phyloP scores from a whole-genome alignment of 2,329 filamentous ascomycete species.

The Aureobasidium melanogenum region DNA sequence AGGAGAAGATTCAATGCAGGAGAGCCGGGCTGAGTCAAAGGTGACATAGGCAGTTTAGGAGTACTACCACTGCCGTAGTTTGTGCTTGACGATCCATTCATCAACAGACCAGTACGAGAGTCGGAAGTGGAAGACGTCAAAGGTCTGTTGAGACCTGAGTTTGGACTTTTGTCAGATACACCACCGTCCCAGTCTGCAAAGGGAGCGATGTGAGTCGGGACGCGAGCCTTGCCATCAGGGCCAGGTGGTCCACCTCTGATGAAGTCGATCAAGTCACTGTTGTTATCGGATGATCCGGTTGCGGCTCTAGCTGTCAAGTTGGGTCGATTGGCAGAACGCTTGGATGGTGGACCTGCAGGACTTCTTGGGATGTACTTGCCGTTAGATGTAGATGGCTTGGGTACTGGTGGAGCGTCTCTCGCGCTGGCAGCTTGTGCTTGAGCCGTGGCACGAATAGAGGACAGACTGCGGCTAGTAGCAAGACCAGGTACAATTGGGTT shows the following conservation, averaged over 20 bases:
- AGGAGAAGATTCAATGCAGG: neutral
- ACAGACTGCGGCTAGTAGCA: conserved; percentile 6
- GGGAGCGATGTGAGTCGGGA: conserved; percentile 12
- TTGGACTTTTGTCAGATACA: neutral
- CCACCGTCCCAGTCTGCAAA: conserved; percentile 5
- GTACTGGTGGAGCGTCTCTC: neutral
- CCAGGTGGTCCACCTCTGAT: conserved; percentile 74
- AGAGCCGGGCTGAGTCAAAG: neutral
- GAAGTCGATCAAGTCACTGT: conserved; percentile 87
- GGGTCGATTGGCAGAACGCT: conserved; percentile 4
- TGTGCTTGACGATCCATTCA: conserved; percentile 13
- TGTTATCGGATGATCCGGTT: conserved; percentile 59
- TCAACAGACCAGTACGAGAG: conserved; percentile 62
- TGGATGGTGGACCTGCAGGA: neutral
- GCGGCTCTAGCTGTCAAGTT: conserved; percentile 28
- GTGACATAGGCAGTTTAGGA: neutral
- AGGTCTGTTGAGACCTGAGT: neutral
- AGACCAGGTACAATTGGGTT: conserved; percentile 13
- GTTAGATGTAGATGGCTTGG: neutral
- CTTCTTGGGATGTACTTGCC: conserved; percentile 13
- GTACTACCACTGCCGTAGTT: neutral
- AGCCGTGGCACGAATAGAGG: conserved; percentile 5
- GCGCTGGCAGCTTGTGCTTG: conserved; percentile 6
- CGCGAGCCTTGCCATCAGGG: conserved; percentile 21
- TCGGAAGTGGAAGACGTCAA: conserved; percentile 39